Percentiles rank a stretch among this genome's conserved stretches.
These are phyloP conservation scores for Blastocladiella emersonii DNA, from an alignment of 371 early-diverging fungal genomes.

Conservation along the genomic window DNA sequence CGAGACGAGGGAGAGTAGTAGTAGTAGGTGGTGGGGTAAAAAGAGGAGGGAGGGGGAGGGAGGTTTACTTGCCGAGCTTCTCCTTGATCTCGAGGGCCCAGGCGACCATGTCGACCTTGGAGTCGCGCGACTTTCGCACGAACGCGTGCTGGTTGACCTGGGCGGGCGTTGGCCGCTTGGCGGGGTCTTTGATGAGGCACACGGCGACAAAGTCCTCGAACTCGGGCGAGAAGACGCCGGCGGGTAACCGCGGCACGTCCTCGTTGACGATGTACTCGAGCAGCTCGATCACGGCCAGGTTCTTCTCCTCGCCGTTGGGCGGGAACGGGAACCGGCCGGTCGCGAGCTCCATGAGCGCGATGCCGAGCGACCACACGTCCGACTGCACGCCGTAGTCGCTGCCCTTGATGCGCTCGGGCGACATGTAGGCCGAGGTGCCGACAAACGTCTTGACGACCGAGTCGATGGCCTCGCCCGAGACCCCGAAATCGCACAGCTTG, in stretches of 20 bases:
- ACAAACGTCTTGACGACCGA: slow-evolving; percentile 87
- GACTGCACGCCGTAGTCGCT: slow-evolving; percentile 78
- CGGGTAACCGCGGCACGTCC: slow-evolving; percentile 69
- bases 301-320: slow-evolving; percentile 31
- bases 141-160: slow-evolving; percentile 25
- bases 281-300: slow-evolving; percentile 74
- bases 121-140: neutral
- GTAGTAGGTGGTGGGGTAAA: too few relatives aligned
- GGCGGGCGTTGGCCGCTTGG: slow-evolving; percentile 51
- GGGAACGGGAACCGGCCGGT: slow-evolving; percentile 74
- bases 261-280: slow-evolving; percentile 85
- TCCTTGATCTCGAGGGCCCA: neutral
- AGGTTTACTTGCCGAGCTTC: neutral
- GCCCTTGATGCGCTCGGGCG: slow-evolving; percentile 75
- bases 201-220: slow-evolving; percentile 60
- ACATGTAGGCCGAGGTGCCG: slow-evolving; percentile 89
- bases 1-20: too few relatives aligned
- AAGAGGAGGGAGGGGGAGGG: too few relatives aligned
- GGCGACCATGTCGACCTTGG: neutral
- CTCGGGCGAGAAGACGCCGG: slow-evolving; percentile 52
- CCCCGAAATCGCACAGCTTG: slow-evolving; percentile 93
- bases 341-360: slow-evolving; percentile 85
- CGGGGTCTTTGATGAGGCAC: slow-evolving; percentile 65
- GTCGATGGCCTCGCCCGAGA: slow-evolving; percentile 75
- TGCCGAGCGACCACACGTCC: slow-evolving; percentile 93